Conservation (phyloP, 2,329 filamentous ascomycete genomes). For the Trichothecium sympodiale region DNA sequence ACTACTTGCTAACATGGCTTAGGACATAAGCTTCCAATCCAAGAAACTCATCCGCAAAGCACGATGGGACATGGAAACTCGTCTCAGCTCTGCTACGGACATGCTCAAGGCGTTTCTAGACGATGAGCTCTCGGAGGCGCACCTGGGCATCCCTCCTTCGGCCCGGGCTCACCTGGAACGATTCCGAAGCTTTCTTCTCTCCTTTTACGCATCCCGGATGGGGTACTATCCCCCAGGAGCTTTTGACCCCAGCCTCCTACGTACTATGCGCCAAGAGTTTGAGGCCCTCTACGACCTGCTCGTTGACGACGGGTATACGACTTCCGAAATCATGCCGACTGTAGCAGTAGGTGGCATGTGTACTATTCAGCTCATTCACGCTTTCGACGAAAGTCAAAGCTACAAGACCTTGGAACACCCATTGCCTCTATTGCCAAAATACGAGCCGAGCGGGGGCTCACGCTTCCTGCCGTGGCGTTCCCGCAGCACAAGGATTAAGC, state of each 20-base stretch:
- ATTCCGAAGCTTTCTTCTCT: slow-evolving; percentile 58
- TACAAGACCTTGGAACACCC: slow-evolving; percentile 52
- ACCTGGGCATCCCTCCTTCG: slow-evolving; percentile 51
- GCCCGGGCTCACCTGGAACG: slow-evolving; percentile 58
- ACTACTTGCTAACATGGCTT: slow-evolving; percentile 10
- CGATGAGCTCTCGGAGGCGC: slow-evolving; percentile 55
- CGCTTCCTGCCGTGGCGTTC: too few species aligned
- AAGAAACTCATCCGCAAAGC: slow-evolving; percentile 55
- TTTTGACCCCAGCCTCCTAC: slow-evolving; percentile 48
- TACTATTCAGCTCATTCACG: slow-evolving; percentile 54
- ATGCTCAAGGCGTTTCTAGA: slow-evolving; percentile 59
- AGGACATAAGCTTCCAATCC: slow-evolving; percentile 41
- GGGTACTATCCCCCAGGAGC: slow-evolving; percentile 60
- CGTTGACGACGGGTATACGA: slow-evolving; percentile 48
- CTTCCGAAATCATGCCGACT: slow-evolving; percentile 36
- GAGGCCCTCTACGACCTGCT: slow-evolving; percentile 59
- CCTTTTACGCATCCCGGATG: slow-evolving; percentile 54
- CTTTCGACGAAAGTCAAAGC: slow-evolving; percentile 52
- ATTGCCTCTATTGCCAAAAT: slow-evolving; percentile 53
- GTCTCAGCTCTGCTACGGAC: slow-evolving; percentile 44
- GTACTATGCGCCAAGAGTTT: slow-evolving; percentile 58
- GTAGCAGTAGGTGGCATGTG: slow-evolving; percentile 57
- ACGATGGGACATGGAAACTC: slow-evolving; percentile 52
- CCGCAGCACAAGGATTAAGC: slow-evolving; percentile 25
- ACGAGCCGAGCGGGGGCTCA: slow-evolving; percentile 9